Percentiles rank a stretch among this genome's conserved stretches.
Conservation (phyloP, 768 basidiomycete genomes). For the Termitomyces sp. region DNA sequence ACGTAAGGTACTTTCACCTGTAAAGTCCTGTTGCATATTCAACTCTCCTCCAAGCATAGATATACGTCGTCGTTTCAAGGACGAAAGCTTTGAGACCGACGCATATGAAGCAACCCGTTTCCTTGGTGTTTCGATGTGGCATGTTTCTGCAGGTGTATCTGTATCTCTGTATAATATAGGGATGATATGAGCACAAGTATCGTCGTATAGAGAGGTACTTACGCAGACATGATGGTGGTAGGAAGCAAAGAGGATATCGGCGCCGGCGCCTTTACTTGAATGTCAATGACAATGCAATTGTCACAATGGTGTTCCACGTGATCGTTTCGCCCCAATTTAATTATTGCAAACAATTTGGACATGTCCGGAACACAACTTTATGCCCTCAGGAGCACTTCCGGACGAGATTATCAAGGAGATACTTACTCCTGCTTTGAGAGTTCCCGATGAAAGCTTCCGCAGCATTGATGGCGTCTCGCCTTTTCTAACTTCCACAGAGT, state of each 20-base stretch:
- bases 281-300: not conserved
- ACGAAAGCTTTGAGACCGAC: conserved; percentile 33
- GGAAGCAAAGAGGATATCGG: not conserved
- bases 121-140: conserved; percentile 14
- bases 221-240: conserved; percentile 1
- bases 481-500: conserved; percentile 1
- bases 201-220: not conserved
- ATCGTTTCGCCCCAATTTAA: not conserved
- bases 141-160: conserved; percentile 1
- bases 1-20: conserved; percentile 6
- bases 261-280: not conserved
- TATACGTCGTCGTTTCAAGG: conserved; percentile 35
- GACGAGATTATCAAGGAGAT: conserved; percentile 9
- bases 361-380: no score
- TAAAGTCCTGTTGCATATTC: conserved; percentile 19
- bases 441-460: conserved; percentile 4
- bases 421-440: conserved; percentile 2
- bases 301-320: not conserved
- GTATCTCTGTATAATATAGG: not conserved
- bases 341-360: no score
- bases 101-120: conserved; percentile 32
- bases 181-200: not conserved
- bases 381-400: not conserved
- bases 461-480: not conserved
- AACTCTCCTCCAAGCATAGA: conserved; percentile 34